Base-by-base conservation (phyloP, 352 stramenopile species). In the Phytophthora sp. region DNA sequence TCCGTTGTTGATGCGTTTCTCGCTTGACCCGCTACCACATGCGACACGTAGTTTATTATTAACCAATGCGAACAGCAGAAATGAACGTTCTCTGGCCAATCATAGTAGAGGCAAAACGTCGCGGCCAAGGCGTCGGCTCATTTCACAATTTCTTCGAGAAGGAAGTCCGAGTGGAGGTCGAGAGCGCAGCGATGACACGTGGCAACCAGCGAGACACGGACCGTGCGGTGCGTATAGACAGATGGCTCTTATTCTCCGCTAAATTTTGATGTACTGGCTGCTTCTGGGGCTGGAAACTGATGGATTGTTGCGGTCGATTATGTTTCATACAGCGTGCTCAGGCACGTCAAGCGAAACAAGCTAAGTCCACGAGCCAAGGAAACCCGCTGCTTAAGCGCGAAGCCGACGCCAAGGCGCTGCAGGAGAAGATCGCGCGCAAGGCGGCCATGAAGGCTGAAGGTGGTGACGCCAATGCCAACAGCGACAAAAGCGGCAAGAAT, bases 371-470 rank as follows among this genome's bases (percentile, higher is more conserved):
- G 1, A 42, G 53, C 9, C 78, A 83, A 42, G 84, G 85, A 27
- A 84, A 91, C 58, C 79, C 82, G 13, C 73, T 80, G 18, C 82
- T 82, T 9, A 84, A 83, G 15, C 76, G 84, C 8, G 86, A 91
- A 44, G 84, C 82, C 4, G 80, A 93, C 47, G 82, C 79, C 24
- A 92, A 94, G 76, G 86, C 86, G 15, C 69, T 94, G 16, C 82
- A 90, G 67, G 86, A 94, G 63, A 94, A 94, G 58, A 93, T 94
- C 26, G 86, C 84, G 3, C 77, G 75, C 20, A 94, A 94, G 58
- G 82, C 80, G 13, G 82, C 82, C 1, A 74, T 76, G 69, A 92
- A 91, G 63, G 69, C 76, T 2, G 77, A 75, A 31, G 84, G 79
- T 4, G 76, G 79, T 26, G 69, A 76, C 35, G 46, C 41, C 5